phyloP scores from a whole-genome alignment of 345 rosid genomes.

The Rhizophora apiculata region DNA sequence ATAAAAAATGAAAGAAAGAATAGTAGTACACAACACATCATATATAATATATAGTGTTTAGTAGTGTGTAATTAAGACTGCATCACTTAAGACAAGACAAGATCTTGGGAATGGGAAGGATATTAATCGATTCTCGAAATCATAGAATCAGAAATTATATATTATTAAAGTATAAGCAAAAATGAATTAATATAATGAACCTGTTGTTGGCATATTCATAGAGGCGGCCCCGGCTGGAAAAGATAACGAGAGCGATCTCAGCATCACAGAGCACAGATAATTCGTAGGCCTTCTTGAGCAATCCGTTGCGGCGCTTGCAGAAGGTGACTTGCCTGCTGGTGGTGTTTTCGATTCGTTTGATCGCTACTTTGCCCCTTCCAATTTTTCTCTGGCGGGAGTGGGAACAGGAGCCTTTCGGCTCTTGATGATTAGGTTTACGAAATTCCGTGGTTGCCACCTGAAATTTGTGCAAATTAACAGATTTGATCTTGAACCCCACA shows the following conservation, averaged over 20 bases:
- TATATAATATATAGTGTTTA: no score
- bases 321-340: slow-evolving; percentile 85
- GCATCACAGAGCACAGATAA: slow-evolving; percentile 80
- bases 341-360: slow-evolving; percentile 74
- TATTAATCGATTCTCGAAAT: no score
- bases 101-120: no score
- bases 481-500: no score
- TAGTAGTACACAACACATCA: no score
- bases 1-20: no score
- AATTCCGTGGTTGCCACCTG: not conserved
- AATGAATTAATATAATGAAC: slow-evolving; percentile 21
- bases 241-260: slow-evolving; percentile 74
- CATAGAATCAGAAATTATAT: no score
- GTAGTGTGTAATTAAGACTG: no score
- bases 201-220: slow-evolving; percentile 85
- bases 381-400: slow-evolving; percentile 34
- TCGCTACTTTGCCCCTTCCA: slow-evolving; percentile 82
- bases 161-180: no score
- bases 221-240: slow-evolving; percentile 88
- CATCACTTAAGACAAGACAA: no score
- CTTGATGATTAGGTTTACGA: not conserved
- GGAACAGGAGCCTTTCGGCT: slow-evolving; percentile 29
- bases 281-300: slow-evolving; percentile 86
- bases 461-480: not conserved
- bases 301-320: slow-evolving; percentile 78